phyloP scores from a whole-genome alignment of 2,329 filamentous ascomycete genomes.

The Claviceps cyperi region DNA sequence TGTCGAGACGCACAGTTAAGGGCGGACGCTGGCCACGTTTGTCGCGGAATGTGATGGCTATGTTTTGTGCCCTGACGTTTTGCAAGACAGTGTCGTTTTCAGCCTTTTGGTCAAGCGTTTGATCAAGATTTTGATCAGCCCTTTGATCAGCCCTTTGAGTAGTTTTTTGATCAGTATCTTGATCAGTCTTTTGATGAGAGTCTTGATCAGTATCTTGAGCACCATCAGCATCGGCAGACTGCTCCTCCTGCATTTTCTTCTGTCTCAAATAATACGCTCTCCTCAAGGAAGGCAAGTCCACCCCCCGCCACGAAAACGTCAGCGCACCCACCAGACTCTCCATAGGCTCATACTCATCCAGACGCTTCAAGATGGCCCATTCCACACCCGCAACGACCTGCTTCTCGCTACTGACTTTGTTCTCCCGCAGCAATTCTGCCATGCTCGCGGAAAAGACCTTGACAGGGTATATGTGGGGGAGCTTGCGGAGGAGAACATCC shows the following conservation, averaged over 20 bases:
- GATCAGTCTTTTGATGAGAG: too few relatives aligned
- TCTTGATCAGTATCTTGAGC: too few relatives aligned
- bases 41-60: constrained; percentile 7
- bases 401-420: constrained; percentile 8
- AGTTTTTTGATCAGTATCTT: too few relatives aligned
- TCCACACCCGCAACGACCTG: constrained; percentile 14
- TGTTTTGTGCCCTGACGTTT: neutral
- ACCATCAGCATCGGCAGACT: neutral
- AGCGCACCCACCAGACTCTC: constrained; percentile 15
- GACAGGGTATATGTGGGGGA: constrained; percentile 13
- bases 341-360: constrained; percentile 15
- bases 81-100: too few relatives aligned
- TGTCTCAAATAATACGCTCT: neutral
- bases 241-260: neutral
- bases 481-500: constrained; percentile 13
- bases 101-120: too few relatives aligned
- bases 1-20: constrained; percentile 2
- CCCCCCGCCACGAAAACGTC: constrained; percentile 12
- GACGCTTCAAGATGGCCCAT: constrained; percentile 16
- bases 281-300: constrained; percentile 10
- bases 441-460: constrained; percentile 16
- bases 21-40: neutral
- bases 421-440: constrained; percentile 9
- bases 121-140: too few relatives aligned
- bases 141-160: too few relatives aligned